Base-by-base conservation (phyloP, 2,329 filamentous ascomycete species). In the Cladophialophora bantiana region DNA sequence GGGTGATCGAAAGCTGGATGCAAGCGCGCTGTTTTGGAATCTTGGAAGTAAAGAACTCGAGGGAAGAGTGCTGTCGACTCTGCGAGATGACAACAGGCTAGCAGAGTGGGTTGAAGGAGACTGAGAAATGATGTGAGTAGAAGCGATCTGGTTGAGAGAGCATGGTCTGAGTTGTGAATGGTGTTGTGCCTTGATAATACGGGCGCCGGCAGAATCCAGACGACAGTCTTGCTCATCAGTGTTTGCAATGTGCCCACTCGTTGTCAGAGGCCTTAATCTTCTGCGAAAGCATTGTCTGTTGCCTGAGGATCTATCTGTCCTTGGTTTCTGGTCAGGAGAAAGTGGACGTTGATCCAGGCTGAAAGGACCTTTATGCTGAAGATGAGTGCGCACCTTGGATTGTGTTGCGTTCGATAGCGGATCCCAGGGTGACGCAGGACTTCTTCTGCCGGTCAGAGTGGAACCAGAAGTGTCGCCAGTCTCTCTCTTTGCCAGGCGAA, bases 371-470 rank as follows among this genome's bases (percentile, higher is more conserved):
- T 35, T 54, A 18, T 59, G 35, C 15, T 38, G 48, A 20, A 34
- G 45, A 15, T 59, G 35, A 34, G 55, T 15, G 15, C 35, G 55
- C 45, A 12, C 20, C 40, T 45, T 60, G 34, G 5, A 57, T 18
- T 61, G 36, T 20, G 38, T 36, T 15, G 20, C n/a, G 52, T 52
- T 54, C 20, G 57, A 42, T 9, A 68, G 56, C 59, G 66, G 68
- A 58, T 68, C 68, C 66, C 68, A 68, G 12, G 68, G 68, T 42
- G 66, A 62, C 45, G 53, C 50, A 26, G 68, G 68, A 53, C 32
- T 68, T 20, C 55, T 58, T 56, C 57, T 59, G 40, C 26, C 45
- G 31, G 31, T 60, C 36, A 45, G 4, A 15, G 15, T 53, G 42
- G 64, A 55, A 15, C 20, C 20, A 42, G 35, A 40, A 3, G 53